Conservation (phyloP, 1,284 basidiomycete genomes). For the Ustilago loliicola region DNA sequence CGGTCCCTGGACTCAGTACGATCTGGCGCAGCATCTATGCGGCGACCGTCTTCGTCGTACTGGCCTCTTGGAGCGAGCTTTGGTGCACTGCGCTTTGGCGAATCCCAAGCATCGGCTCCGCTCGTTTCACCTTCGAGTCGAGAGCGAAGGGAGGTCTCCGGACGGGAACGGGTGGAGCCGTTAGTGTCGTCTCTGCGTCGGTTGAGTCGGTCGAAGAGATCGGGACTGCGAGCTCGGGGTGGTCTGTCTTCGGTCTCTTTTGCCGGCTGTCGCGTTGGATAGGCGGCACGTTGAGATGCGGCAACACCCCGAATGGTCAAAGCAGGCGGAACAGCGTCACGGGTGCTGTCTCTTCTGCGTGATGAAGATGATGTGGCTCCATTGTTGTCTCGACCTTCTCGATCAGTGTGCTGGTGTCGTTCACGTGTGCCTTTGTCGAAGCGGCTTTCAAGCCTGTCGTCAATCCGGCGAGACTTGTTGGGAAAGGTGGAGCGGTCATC, state of each 20-base stretch:
- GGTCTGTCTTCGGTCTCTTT: slow-evolving; percentile 12
- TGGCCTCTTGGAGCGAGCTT: slow-evolving; percentile 39
- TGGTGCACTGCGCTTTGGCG: slow-evolving; percentile 10
- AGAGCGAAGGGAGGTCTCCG: slow-evolving; percentile 25
- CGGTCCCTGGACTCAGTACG: slow-evolving; percentile 10
- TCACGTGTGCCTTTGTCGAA: neutral
- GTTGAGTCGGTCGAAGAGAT: slow-evolving; percentile 36
- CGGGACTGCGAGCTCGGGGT: slow-evolving; percentile 28
- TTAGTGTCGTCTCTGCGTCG: slow-evolving; percentile 25
- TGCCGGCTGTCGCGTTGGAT: slow-evolving; percentile 2
- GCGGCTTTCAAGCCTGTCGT: slow-evolving; percentile 18
- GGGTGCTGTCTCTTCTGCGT: slow-evolving; percentile 16
- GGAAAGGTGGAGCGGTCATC: slow-evolving; percentile 24
- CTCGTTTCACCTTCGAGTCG: slow-evolving; percentile 12
- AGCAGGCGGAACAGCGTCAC: slow-evolving; percentile 20
- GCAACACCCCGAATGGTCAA: slow-evolving; percentile 41
- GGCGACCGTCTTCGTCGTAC: slow-evolving; percentile 40
- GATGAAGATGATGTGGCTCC: slow-evolving; percentile 18
- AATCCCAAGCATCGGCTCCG: slow-evolving; percentile 8
- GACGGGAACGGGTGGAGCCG: slow-evolving; percentile 17
- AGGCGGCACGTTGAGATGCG: slow-evolving; percentile 20
- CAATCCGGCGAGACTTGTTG: slow-evolving; percentile 36
- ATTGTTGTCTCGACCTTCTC: slow-evolving; percentile 8
- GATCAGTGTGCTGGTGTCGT: neutral
- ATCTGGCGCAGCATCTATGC: slow-evolving; percentile 24